Base-by-base conservation (phyloP, 2,329 filamentous ascomycete species). In the Trichoderma citrinoviride region DNA sequence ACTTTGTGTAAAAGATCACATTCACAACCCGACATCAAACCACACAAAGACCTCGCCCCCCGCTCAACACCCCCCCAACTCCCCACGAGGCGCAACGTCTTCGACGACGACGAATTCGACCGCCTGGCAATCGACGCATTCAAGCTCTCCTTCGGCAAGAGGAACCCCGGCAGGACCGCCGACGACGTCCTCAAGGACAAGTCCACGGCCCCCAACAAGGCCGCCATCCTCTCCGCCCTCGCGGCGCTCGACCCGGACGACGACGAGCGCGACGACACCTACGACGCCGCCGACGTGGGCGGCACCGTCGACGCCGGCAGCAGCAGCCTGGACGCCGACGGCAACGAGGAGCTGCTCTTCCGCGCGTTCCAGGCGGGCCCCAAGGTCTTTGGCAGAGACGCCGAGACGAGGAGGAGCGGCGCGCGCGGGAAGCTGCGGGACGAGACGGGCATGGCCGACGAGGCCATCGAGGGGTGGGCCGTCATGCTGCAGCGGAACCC, bases 191-290 rank as follows among this genome's bases (percentile, higher is more conserved):
- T 94, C 7, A 79, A 84, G 54, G 88, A 92, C 72, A 85, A 85
- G 57, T 83, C 85, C 21, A 79, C 79, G 1, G 87, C 88, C 3
- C 86, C 89, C 1, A 88, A 88, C 71, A 97, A 96, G 78, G 91
- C 92, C 0, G 90, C 92, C 12, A 97, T 97, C 70, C 80, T 97
- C 25, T 91, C 93, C 3, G 94, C 94, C 0, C 85, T 98, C 2
- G 92, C 92, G 17, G 85, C 90, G 0, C 97, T 98, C 70, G 93
- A 98, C 77, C 90, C 89, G 0, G 94, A 98, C 71, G 95, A 98
- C 70, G 95, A 99, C 75, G 95, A 99, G 78, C 87, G 93, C 41
- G 95, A 99, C 75, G 95, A 99, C 75, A 98, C 94, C 0, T 99
- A 99, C 74, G 95, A 99, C 71, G 87, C 89, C 1, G 92, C 88